Base-by-base conservation (phyloP, 78 protist species). In the Polysphondylium violaceum region DNA sequence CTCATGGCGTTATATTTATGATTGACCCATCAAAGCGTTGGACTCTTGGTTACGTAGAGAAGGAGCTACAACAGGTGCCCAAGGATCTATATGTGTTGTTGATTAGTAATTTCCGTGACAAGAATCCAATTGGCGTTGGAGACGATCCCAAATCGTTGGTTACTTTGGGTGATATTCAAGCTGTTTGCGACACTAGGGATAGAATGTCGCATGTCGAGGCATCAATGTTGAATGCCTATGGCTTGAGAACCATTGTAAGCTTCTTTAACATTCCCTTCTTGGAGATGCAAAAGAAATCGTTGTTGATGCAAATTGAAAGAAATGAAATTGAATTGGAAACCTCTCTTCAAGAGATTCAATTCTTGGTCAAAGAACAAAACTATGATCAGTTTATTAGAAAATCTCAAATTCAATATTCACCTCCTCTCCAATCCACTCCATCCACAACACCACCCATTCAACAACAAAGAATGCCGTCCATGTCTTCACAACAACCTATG, bases 221-320 rank as follows among this genome's bases (percentile, higher is more conserved):
- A 0, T 83, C 91, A 38, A 83, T 83, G 91, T 29, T 71, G 53
- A 83, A 83, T 58, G 91, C 91, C 9, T 83, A 33, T 33, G 91
- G 91, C 29, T n/a, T 83, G 68, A 25, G 33, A 44, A 36, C 69
- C 16, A 59, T 83, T 9, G 68, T 83, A n/a, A 83, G 73, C 23
- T 83, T 71, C 60, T 69, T 83, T 14, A 83, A 83, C 33, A 55
- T 83, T 3, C 91, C 91, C 11, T 83, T 83, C 50, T 35, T 83
- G 1, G 47, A 83, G 6, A 35, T 51, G 47, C 91, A 83, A 47
- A 31, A 60, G 25, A 40, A 25, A 5, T 60, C 73, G 0, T 21
- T 83, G 11, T 33, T 25, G 11, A 60, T 58, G n/a, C 91, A 83
- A 83, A 21, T 83, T 2, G 73, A 83, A 17, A 50, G 91, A 36